Percentiles rank a stretch among this genome's conserved stretches.
Conservation (phyloP, 23 red algal species). For the Agarophyton chilense region DNA sequence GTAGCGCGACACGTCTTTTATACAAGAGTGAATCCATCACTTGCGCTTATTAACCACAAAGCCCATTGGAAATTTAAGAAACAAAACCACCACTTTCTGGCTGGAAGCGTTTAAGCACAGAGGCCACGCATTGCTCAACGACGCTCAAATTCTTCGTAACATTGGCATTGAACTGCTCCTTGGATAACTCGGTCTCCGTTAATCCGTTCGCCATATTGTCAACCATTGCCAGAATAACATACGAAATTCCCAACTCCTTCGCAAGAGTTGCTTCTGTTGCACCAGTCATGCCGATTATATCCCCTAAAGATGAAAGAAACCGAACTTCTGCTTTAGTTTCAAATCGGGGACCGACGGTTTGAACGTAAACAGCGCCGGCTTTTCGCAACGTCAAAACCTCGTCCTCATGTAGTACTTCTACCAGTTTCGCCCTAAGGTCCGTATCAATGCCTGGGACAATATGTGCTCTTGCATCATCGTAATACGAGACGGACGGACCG, state of each 20-base stretch:
- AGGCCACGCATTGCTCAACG: conserved; percentile 75
- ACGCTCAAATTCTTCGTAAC: conserved; percentile 69
- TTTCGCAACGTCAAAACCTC: background rate
- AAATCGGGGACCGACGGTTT: conserved; percentile 95
- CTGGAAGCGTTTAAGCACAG: conserved; percentile 49
- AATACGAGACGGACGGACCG: conserved; percentile 56
- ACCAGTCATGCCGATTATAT: conserved; percentile 96
- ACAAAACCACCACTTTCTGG: background rate
- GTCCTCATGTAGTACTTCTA: conserved; percentile 16
- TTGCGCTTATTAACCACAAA: background rate
- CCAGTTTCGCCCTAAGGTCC: conserved; percentile 39
- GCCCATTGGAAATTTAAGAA: background rate
- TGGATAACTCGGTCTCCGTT: conserved; percentile 45
- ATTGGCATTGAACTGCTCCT: conserved; percentile 72
- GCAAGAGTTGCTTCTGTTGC: conserved; percentile 85
- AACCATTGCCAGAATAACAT: conserved; percentile 90
- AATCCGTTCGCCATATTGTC: conserved; percentile 98
- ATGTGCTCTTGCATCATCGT: conserved; percentile 88
- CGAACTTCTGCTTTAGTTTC: conserved; percentile 95
- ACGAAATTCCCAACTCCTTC: conserved; percentile 78
- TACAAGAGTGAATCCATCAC: background rate
- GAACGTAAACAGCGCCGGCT: conserved; percentile 77
- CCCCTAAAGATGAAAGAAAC: conserved; percentile 70
- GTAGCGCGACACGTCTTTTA: background rate
- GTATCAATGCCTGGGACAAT: conserved; percentile 82